phyloP scores from a whole-genome alignment of 2,329 filamentous ascomycete species.

The Ophiostoma quercus region DNA sequence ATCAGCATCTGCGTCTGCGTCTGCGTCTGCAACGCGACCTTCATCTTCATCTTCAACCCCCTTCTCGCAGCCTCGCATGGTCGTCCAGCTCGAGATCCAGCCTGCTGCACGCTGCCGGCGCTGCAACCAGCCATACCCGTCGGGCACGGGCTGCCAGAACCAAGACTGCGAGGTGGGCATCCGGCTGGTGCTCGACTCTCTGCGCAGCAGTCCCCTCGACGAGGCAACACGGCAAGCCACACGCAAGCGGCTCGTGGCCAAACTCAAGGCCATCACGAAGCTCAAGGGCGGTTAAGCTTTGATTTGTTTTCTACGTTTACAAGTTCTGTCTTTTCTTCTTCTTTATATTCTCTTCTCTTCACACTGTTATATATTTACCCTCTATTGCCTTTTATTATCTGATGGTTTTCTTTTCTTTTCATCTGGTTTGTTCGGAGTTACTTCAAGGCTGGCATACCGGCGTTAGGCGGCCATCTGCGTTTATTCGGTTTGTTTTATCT shows the following conservation, averaged over 20 bases:
- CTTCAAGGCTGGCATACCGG: background rate
- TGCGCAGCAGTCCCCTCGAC: slow-evolving; percentile 18
- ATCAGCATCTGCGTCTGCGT: background rate
- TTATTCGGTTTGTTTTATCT: background rate
- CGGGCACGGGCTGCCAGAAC: slow-evolving; percentile 19
- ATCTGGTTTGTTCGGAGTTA: background rate
- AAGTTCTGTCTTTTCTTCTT: background rate
- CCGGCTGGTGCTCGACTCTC: slow-evolving; percentile 25
- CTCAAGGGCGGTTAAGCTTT: background rate
- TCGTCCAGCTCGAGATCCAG: slow-evolving; percentile 19
- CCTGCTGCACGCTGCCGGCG: slow-evolving; percentile 15
- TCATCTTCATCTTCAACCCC: background rate
- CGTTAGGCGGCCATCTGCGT: background rate
- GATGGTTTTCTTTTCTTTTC: background rate
- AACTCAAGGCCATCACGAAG: slow-evolving; percentile 13
- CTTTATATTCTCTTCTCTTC: background rate
- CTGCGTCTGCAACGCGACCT: background rate
- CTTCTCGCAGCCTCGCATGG: background rate
- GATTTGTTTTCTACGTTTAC: background rate
- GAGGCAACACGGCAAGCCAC: slow-evolving; percentile 12
- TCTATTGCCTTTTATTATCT: too few relatives aligned
- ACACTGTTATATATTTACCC: background rate
- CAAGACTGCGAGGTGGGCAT: slow-evolving; percentile 24
- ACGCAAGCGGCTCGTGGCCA: slow-evolving; percentile 17
- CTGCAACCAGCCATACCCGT: slow-evolving; percentile 22